phyloP scores from a whole-genome alignment of 2,329 filamentous ascomycete species.

The Cordyceps fumosorosea region DNA sequence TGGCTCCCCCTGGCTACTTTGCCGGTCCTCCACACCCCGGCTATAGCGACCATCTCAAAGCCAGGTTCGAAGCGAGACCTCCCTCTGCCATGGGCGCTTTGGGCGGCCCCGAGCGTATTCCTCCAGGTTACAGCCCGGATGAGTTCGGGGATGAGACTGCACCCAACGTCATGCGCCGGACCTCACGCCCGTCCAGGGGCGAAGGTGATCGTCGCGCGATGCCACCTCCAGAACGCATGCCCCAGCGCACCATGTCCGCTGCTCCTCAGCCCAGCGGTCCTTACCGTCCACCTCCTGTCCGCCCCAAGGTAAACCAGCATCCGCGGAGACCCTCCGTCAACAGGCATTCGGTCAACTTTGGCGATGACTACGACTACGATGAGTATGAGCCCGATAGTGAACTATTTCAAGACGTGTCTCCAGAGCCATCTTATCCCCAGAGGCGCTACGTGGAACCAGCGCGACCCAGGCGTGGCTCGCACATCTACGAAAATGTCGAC shows the following conservation, averaged over 20 bases:
- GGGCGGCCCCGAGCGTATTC: conserved; percentile 20
- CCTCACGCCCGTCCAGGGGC: conserved; percentile 36
- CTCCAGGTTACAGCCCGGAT: conserved; percentile 29
- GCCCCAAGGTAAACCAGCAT: conserved; percentile 18
- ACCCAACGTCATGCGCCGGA: conserved; percentile 31
- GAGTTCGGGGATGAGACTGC: conserved; percentile 37
- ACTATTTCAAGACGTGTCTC: conserved; percentile 34
- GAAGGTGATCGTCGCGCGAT: conserved; percentile 41
- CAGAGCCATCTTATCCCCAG: conserved; percentile 27
- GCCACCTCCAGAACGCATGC: conserved; percentile 39
- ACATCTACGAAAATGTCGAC: conserved; percentile 32
- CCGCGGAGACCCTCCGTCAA: conserved; percentile 23
- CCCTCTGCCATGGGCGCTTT: conserved; percentile 36
- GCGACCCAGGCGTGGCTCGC: conserved; percentile 29
- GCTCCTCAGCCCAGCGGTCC: conserved; percentile 24
- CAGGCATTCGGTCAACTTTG: conserved; percentile 28
- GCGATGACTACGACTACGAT: conserved; percentile 32
- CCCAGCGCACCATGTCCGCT: conserved; percentile 28
- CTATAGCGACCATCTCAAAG: conserved; percentile 25
- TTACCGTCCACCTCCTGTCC: conserved; percentile 23
- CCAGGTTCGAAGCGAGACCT: conserved; percentile 30
- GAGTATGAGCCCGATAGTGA: conserved; percentile 28
- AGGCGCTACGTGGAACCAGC: conserved; percentile 26
- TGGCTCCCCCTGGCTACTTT: conserved; percentile 23
- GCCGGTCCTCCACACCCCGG: conserved; percentile 22